Percentiles rank a stretch among this genome's conserved stretches.
Evolutionary conservation across 2,329 filamentous ascomycete genomes (phyloP).

Genomic region (Fusarium fujikuroi): DNA sequence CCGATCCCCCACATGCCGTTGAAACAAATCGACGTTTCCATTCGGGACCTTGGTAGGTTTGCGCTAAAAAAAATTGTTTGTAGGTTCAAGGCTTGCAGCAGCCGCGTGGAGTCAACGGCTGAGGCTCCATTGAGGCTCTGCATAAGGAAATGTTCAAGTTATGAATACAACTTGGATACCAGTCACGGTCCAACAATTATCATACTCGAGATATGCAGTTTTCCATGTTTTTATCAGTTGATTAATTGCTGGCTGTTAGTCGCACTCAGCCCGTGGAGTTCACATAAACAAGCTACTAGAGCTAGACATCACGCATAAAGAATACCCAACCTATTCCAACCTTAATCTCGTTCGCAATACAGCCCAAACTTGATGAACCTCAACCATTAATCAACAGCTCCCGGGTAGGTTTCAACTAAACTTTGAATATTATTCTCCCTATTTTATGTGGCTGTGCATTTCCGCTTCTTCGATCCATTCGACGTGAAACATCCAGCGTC

Average conservation of each 20-base stretch:
- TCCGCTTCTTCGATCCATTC: background rate
- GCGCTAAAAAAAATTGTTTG: background rate
- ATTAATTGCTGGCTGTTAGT: background rate
- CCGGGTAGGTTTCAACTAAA: rapidly evolving
- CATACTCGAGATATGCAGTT: too few species aligned
- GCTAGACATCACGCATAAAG: background rate
- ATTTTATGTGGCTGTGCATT: background rate
- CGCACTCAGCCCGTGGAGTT: background rate
- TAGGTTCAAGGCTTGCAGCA: background rate
- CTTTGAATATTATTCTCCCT: too few species aligned
- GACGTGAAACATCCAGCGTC: background rate
- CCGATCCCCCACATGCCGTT: background rate
- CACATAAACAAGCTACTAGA: too few species aligned
- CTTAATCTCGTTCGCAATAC: rapidly evolving
- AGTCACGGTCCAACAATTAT: too few species aligned
- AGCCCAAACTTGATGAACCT: rapidly evolving
- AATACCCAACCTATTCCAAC: rapidly evolving
- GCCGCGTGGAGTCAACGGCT: background rate
- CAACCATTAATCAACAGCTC: rapidly evolving
- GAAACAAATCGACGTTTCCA: background rate
- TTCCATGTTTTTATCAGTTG: too few species aligned
- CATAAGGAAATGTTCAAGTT: background rate
- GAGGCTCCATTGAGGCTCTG: background rate
- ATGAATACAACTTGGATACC: background rate
- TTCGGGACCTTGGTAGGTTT: too few species aligned